Conservation (phyloP, 2,329 filamentous ascomycete species). For the Venturia nashicola region DNA sequence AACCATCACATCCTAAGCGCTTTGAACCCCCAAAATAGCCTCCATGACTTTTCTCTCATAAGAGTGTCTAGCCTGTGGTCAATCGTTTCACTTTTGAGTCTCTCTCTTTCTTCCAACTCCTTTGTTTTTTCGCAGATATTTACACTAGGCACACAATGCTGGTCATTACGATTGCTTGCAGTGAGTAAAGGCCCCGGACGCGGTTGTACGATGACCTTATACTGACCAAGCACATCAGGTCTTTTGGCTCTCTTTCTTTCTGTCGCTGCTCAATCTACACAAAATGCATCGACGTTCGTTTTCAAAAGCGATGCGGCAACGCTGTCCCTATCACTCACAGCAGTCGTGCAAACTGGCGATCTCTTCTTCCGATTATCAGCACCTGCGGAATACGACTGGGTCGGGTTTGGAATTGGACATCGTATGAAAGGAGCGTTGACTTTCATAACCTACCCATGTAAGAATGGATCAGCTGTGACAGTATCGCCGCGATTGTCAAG, state of each 20-base stretch:
- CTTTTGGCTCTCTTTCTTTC: background rate
- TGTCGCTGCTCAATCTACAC: background rate
- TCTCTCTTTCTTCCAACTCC: background rate
- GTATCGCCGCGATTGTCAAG: constrained; percentile 42
- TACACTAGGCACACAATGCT: background rate
- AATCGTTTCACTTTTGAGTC: background rate
- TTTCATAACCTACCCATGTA: constrained; percentile 41
- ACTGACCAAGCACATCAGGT: background rate
- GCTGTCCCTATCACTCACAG: constrained; percentile 14
- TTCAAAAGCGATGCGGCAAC: constrained; percentile 10
- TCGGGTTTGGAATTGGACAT: constrained; percentile 42
- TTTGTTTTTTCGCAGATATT: background rate
- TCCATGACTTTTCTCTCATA: background rate
- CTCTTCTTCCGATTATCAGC: constrained; percentile 43
- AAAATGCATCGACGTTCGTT: constrained; percentile 1
- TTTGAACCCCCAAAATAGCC: background rate
- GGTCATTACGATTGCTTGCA: background rate
- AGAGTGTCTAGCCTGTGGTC: background rate
- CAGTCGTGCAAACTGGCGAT: constrained; percentile 24
- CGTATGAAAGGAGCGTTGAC: constrained; percentile 42
- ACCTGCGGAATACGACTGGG: constrained; percentile 36
- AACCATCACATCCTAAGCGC: background rate
- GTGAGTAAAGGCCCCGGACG: background rate
- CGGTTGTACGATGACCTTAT: no score
- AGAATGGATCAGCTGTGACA: constrained; percentile 34